Base-by-base conservation (phyloP, 306 rosid species). In the Dryas drummondii region DNA sequence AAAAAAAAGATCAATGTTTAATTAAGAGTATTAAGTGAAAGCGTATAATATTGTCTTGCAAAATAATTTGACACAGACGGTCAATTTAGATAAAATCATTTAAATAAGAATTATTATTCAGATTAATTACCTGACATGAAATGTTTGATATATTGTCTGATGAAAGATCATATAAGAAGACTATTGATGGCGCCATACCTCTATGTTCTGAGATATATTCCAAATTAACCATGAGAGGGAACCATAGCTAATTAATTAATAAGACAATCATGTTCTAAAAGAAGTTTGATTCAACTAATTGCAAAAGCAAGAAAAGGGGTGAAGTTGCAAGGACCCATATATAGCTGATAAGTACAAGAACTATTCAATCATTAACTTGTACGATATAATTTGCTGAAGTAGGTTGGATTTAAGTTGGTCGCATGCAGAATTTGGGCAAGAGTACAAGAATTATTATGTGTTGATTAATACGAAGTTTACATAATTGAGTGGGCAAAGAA, bases 401-500 rank as follows among this genome's bases (percentile, higher is more conserved):
- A 66, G 82, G 79, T 84, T 42, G 82, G 82, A 81, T 78, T 62
- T n/a, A 65, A 50, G 53, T 77, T 71, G 55, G 68, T 76, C 62
- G 59, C 55, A 73, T 73, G 75, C 76, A 76, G 79, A 56, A 83
- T 12, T 67, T 74, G 60, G 70, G 27, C 63, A 76, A 62, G 73
- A 65, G 61, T 59, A 42, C 47, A 77, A 75, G 71, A 82, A 73
- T 71, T 54, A 65, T 15, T 48, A 62, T 61, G 66, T 53, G 10
- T 5, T 26, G 45, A 32, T 70, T 71, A 79, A 61, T 69, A 26
- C 81, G 75, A 79, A 79, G 56, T 73, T 44, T 55, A 63, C 82
- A 82, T 76, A 66, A 78, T 83, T 86, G 86, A 85, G 86, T 79
- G 42, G 62, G 72, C 56, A 70, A 56, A 83, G 27, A 47, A 65